Evolutionary conservation across 371 early-diverging fungal genomes (phyloP).

Genomic region (Fennellomyces sp.): DNA sequence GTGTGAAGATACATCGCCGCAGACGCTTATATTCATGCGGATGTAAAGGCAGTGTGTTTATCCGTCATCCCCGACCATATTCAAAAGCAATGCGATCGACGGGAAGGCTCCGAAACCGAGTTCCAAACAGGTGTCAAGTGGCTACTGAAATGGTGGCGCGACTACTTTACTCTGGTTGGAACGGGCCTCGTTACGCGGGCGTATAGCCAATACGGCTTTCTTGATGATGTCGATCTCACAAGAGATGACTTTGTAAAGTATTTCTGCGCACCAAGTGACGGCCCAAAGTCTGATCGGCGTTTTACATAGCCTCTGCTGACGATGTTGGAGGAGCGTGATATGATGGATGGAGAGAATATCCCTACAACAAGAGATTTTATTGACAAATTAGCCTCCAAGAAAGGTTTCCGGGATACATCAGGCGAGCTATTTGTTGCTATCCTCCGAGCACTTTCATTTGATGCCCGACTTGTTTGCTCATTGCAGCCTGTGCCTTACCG

Average conservation of each 20-base stretch:
- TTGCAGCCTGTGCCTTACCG: slow-evolving; percentile 67
- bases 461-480: slow-evolving; percentile 66
- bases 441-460: slow-evolving; percentile 53
- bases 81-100: slow-evolving; percentile 11
- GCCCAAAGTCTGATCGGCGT: neutral
- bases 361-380: slow-evolving; percentile 21
- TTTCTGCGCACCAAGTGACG: neutral
- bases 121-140: slow-evolving; percentile 37
- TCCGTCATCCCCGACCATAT: slow-evolving; percentile 37
- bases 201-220: slow-evolving; percentile 29
- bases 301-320: slow-evolving; percentile 5
- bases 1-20: no score
- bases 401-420: slow-evolving; percentile 52
- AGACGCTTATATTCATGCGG: no score
- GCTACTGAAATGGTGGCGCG: slow-evolving; percentile 62
- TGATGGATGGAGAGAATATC: slow-evolving; percentile 26
- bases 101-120: slow-evolving; percentile 13
- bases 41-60: slow-evolving; percentile 31
- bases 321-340: slow-evolving; percentile 4
- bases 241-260: slow-evolving; percentile 9
- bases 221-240: slow-evolving; percentile 17
- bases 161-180: slow-evolving; percentile 50
- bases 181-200: slow-evolving; percentile 42
- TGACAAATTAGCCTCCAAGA: slow-evolving; percentile 15
- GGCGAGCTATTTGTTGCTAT: slow-evolving; percentile 64